These are phyloP conservation scores for Acorus calamus DNA, from an alignment of 106 monocot genomes.

Conservation along the genomic window DNA sequence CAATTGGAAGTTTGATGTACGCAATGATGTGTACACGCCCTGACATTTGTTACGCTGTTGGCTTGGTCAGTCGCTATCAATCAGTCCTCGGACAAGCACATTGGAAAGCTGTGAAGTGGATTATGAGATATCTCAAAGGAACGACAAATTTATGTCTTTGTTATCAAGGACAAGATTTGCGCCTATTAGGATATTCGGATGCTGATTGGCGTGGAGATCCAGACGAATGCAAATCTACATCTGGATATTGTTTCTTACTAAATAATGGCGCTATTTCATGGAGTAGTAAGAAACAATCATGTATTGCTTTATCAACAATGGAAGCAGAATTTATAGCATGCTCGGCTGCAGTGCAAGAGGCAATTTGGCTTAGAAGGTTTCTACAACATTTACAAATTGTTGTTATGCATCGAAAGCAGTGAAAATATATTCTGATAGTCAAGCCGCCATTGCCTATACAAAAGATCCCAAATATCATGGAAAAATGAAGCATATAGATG, in stretches of 20 bases:
- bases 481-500: too few species aligned
- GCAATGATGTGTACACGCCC: not conserved
- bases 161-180: not conserved
- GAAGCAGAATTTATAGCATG: not conserved
- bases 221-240: not conserved
- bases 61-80: not conserved
- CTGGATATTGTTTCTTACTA: not conserved
- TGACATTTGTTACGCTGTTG: not conserved
- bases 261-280: not conserved
- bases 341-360: not conserved
- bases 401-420: too few species aligned
- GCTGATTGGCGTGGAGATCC: not conserved
- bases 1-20: not conserved
- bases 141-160: not conserved
- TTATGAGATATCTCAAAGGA: not conserved
- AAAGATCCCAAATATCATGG: too few species aligned
- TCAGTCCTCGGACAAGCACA: not conserved
- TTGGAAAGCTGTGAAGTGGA: not conserved
- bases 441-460: too few species aligned
- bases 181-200: not conserved
- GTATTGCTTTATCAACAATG: not conserved
- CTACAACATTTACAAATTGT: not conserved
- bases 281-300: constrained; percentile 2
- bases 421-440: too few species aligned
- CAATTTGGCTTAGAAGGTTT: not conserved